Evolutionary conservation across 306 rosid species (phyloP).

Genomic region (Vigna hirtella): DNA sequence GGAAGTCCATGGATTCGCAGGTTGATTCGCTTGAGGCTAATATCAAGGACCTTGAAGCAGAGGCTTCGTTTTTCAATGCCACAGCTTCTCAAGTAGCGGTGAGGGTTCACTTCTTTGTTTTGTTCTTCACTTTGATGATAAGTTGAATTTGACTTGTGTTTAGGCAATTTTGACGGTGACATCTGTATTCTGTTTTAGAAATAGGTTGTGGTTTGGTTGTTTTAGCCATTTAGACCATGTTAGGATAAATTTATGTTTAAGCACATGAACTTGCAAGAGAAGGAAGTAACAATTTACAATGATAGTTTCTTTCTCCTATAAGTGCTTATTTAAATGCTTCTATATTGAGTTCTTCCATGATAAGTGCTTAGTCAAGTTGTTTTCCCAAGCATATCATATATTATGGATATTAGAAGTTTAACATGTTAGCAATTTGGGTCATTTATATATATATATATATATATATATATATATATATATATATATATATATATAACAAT

Average conservation of each 20-base stretch:
- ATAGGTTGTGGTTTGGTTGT: neutral
- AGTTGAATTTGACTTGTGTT: constrained; percentile 4
- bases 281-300: neutral
- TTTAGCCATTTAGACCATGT: neutral
- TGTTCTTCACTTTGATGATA: constrained; percentile 9
- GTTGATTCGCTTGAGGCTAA: constrained; percentile 67
- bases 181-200: neutral
- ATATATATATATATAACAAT: too few species aligned
- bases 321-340: neutral
- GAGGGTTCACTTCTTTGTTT: constrained; percentile 19
- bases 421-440: too few species aligned
- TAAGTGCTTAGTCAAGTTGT: too few species aligned
- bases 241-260: neutral
- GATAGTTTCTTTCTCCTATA: neutral
- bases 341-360: too few species aligned
- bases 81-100: constrained; percentile 74
- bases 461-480: too few species aligned
- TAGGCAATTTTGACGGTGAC: constrained; percentile 5
- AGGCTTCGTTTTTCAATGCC: constrained; percentile 67
- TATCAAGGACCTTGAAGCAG: constrained; percentile 67
- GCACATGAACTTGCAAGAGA: neutral
- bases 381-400: too few species aligned
- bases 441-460: too few species aligned
- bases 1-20: constrained; percentile 70
- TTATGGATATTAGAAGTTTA: neutral